These are phyloP conservation scores for Sphaerobolus stellatus DNA, from an alignment of 1,284 basidiomycete genomes.

Conservation along the genomic window DNA sequence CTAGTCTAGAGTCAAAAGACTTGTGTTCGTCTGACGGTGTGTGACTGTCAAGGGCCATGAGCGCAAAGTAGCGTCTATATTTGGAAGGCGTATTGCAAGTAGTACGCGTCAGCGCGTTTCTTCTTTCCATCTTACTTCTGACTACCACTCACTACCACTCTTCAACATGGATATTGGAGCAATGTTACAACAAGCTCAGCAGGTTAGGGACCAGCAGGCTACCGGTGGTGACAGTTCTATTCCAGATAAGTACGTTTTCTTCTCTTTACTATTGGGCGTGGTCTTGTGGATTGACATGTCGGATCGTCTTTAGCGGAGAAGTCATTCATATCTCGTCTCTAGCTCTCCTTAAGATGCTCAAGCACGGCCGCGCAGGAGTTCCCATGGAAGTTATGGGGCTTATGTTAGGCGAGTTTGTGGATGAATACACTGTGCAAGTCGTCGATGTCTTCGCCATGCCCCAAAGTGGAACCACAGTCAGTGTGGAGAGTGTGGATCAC, in stretches of 20 bases:
- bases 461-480: constrained; percentile 97
- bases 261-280: too few relatives aligned
- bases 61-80: constrained; percentile 10
- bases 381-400: constrained; percentile 99
- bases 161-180: constrained; percentile 14
- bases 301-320: constrained; percentile 69
- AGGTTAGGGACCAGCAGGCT: constrained; percentile 10
- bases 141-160: constrained; percentile 1
- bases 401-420: constrained; percentile 98
- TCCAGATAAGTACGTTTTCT: constrained; percentile 64
- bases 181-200: constrained; percentile 16
- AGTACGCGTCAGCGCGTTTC: constrained; percentile 10
- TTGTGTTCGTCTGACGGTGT: neutral
- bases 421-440: constrained; percentile 97
- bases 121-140: constrained; percentile 1
- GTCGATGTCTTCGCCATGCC: constrained; percentile 99
- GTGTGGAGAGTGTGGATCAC: constrained; percentile 98
- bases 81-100: neutral
- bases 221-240: constrained; percentile 49
- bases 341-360: constrained; percentile 98
- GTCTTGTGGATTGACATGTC: constrained; percentile 15
- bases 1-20: neutral
- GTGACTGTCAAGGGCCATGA: constrained; percentile 9
- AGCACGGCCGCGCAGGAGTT: constrained; percentile 97
- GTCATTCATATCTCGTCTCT: constrained; percentile 95